Evolutionary conservation across 495 filamentous ascomycete genomes (phyloP), one percentile per base, ranked within the genome.

Genomic region (Podospora pseudocomata): DNA sequence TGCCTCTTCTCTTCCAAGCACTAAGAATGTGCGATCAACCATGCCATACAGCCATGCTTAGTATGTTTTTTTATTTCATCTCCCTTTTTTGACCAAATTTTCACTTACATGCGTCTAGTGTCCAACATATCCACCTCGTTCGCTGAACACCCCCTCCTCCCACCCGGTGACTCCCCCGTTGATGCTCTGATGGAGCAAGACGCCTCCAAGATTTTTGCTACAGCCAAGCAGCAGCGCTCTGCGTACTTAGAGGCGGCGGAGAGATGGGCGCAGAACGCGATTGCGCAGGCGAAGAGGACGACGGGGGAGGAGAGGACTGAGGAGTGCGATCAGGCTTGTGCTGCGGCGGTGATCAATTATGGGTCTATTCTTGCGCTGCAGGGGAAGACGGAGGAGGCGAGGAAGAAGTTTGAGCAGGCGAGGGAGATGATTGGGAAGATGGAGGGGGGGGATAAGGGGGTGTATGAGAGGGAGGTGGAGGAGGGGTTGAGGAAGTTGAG

Each of bases 1-100:
- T 92, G 30, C 94, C 94, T n/a, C 81, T 98, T 49, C 96, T 91
- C 75, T 84, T 98, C 70, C 93, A 94, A 70, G 91, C 93, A 2
- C 80, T 97, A 55, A 80, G 87, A 32, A 74, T 94, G 27, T 96
- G 92, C 73, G 87, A 91, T 3, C 74, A 80, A n/a, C 83, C 78
- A 53, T 87, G 85, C 63, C 85, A 87, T 69, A 86, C 90, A 32
- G 91, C 92, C 58, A 83, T 91, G 19, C 79, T 97, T 64, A 93
- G 87, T 88, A 76, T 74, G 83, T 80, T 53, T 34, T 39, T 54
- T 18, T 30, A 54, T 3, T 55, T 34, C 19, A 63, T 55, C 15
- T 30, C 69, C 63, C 19, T 34, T 30, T 59, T 20, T 30, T 56
- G 1, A 13, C 57, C 60, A 30, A 64, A 54, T 13, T n/a, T 61